These are phyloP conservation scores for Cladochytrium replicatum DNA, from an alignment of 192 early-diverging fungal genomes.

Conservation along the genomic window DNA sequence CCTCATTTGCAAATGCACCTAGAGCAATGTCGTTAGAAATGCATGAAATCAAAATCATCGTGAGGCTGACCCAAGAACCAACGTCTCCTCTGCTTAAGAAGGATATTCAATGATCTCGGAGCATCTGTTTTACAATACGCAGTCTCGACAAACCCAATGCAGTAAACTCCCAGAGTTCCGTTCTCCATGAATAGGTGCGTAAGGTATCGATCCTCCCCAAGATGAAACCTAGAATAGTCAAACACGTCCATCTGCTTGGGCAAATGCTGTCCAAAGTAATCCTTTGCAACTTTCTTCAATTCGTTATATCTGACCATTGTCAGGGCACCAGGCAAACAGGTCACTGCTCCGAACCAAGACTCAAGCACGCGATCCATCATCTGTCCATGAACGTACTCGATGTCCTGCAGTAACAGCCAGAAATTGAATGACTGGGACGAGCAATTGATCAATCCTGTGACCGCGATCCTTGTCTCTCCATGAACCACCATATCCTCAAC, in stretches of 20 bases:
- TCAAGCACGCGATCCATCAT: constrained; percentile 26
- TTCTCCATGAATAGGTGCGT: constrained; percentile 38
- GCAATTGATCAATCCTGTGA: constrained; percentile 29
- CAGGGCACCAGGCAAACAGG: constrained; percentile 31
- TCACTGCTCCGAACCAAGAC: constrained; percentile 23
- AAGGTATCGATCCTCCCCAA: constrained; percentile 41
- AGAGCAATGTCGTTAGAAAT: too few relatives aligned
- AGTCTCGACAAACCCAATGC: constrained; percentile 25
- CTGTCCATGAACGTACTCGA: constrained; percentile 36
- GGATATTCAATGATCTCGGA: constrained; percentile 12
- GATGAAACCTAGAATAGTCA: constrained; percentile 29
- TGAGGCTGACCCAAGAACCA: constrained; percentile 30
- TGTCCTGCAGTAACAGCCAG: constrained; percentile 29
- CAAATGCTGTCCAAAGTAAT: constrained; percentile 24
- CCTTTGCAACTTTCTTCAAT: constrained; percentile 11
- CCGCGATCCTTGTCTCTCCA: constrained; percentile 16
- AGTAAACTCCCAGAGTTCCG: constrained; percentile 4
- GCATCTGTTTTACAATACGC: constrained; percentile 40
- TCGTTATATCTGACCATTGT: constrained; percentile 27
- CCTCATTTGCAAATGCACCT: constrained; percentile 30
- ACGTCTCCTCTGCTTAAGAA: constrained; percentile 34
- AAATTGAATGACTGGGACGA: constrained; percentile 10
- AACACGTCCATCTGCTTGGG: constrained; percentile 23
- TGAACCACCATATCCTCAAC: constrained; percentile 19
- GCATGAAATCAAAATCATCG: not conserved